Evolutionary conservation across 2,329 filamentous ascomycete genomes (phyloP).

Genomic region (Truncatella angustata): DNA sequence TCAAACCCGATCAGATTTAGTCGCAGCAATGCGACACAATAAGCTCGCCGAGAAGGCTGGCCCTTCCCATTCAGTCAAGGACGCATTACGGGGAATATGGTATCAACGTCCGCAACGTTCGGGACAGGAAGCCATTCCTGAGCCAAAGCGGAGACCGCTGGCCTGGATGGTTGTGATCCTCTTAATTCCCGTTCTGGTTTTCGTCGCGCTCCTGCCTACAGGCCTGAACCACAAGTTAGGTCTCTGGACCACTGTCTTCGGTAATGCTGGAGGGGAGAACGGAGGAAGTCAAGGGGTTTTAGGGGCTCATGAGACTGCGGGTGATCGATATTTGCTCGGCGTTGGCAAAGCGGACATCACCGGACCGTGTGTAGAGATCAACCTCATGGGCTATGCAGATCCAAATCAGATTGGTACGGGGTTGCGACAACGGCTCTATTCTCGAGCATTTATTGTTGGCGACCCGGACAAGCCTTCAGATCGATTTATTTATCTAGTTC

Average conservation of each 20-base stretch:
- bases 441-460: conserved; percentile 84
- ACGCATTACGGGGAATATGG: neutral
- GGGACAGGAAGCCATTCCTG: neutral
- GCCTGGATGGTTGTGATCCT: neutral
- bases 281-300: neutral
- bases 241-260: neutral
- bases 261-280: neutral
- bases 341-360: conserved; percentile 60
- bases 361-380: conserved; percentile 80
- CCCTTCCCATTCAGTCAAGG: conserved; percentile 2
- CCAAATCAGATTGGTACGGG: conserved; percentile 79
- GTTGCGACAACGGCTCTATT: conserved; percentile 82
- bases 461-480: conserved; percentile 63
- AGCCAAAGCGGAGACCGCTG: neutral
- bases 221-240: neutral
- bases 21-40: neutral
- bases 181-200: conserved; percentile 1
- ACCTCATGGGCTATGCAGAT: conserved; percentile 90
- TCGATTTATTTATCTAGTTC: conserved; percentile 81
- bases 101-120: neutral
- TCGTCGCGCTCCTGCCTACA: conserved; percentile 3
- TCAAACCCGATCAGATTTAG: neutral
- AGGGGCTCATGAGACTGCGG: neutral
- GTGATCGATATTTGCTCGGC: conserved; percentile 50
- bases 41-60: conserved; percentile 11